Evolutionary conservation across 768 basidiomycete genomes (phyloP).

Genomic region (Panus rudis): DNA sequence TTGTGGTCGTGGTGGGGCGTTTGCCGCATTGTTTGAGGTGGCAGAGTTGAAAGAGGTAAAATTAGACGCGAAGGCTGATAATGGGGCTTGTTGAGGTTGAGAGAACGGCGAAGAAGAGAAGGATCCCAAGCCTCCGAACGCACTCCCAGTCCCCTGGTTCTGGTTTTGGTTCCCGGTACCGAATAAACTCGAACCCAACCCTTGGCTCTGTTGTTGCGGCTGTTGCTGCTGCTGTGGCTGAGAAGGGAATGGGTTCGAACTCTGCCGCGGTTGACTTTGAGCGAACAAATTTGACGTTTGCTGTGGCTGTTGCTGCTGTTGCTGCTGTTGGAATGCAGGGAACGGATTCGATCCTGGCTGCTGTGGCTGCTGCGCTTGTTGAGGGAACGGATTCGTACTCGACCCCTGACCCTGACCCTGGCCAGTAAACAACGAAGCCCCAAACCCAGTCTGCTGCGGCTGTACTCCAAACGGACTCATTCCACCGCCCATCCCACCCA

Average conservation of each 20-base stretch:
- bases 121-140: background rate
- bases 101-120: constrained; percentile 8
- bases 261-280: too few relatives aligned
- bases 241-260: constrained; percentile 33
- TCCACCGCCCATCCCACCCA: constrained; percentile 8
- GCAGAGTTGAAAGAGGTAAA: constrained; percentile 14
- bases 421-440: background rate
- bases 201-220: too few relatives aligned
- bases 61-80: constrained; percentile 11
- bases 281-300: too few relatives aligned
- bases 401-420: background rate
- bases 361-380: constrained; percentile 27
- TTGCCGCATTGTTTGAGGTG: constrained; percentile 11
- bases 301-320: too few relatives aligned
- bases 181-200: too few relatives aligned
- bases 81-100: constrained; percentile 3
- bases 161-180: too few relatives aligned
- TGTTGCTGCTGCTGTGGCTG: too few relatives aligned
- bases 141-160: too few relatives aligned
- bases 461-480: constrained; percentile 8
- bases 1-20: constrained; percentile 50
- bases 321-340: constrained; percentile 34
- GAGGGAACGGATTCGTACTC: constrained; percentile 16
- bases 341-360: constrained; percentile 26
- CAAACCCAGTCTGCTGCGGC: constrained; percentile 4